Evolutionary conservation across 257 asterid genomes (phyloP).

Genomic region (Solanum raphanifolium): DNA sequence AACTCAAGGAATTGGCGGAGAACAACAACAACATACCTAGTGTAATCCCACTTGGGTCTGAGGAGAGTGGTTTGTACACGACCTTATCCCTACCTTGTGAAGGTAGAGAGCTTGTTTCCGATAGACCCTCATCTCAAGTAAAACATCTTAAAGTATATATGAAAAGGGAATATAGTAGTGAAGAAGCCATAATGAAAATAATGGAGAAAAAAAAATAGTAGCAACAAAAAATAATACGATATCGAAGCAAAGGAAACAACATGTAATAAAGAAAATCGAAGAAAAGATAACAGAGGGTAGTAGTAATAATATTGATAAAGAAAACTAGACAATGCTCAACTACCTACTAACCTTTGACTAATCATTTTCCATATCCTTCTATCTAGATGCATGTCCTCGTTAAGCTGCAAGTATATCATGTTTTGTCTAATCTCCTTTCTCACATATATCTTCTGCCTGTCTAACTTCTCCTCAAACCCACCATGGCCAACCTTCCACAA

Average conservation of each 20-base stretch:
- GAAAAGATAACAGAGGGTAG: background rate
- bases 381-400: background rate
- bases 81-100: background rate
- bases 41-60: background rate
- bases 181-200: background rate
- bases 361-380: background rate
- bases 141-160: background rate
- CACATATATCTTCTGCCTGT: background rate
- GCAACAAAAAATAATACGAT: background rate
- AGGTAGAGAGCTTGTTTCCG: background rate
- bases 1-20: background rate
- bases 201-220: background rate
- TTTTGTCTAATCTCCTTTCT: background rate
- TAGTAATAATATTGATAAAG: background rate
- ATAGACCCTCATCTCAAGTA: background rate
- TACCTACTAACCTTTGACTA: background rate
- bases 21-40: background rate
- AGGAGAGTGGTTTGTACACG: background rate
- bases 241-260: background rate
- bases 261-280: background rate
- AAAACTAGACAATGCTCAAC: background rate
- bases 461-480: background rate
- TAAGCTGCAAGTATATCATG: background rate
- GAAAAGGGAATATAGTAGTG: background rate
- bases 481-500: background rate